phyloP scores from a whole-genome alignment of 2,329 filamentous ascomycete genomes.

The Claviceps sp. region DNA sequence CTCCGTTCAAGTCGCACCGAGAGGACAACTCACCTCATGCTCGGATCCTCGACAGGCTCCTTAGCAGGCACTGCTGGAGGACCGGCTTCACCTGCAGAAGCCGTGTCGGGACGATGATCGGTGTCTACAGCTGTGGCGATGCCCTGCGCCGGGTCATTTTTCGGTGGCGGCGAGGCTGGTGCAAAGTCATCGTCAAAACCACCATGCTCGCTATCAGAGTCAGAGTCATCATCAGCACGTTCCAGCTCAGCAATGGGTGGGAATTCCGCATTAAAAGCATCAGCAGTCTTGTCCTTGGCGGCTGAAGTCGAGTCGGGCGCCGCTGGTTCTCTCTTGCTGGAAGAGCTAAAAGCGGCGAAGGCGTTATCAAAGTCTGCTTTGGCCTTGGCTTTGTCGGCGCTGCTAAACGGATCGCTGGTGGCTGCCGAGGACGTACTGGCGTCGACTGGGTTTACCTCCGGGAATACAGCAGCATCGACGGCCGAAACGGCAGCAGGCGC shows the following conservation, averaged over 20 bases:
- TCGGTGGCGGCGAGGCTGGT: conserved; percentile 40
- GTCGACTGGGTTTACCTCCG: conserved; percentile 9
- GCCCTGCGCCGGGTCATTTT: conserved; percentile 12
- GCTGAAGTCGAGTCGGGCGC: conserved; percentile 23
- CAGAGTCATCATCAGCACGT: conserved; percentile 69
- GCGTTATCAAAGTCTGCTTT: conserved; percentile 79
- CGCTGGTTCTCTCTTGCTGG: conserved; percentile 33
- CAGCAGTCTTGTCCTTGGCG: conserved; percentile 26
- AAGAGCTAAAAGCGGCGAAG: conserved; percentile 58
- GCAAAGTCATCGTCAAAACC: conserved; percentile 93
- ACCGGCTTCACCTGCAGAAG: neutral
- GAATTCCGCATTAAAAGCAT: conserved; percentile 63
- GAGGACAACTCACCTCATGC: conserved; percentile 13
- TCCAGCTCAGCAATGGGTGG: conserved; percentile 85
- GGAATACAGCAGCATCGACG: conserved; percentile 4
- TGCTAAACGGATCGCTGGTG: conserved; percentile 35
- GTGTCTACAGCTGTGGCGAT: neutral
- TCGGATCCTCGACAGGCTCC: conserved; percentile 12
- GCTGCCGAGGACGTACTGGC: conserved; percentile 7
- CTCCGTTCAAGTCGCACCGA: no score
- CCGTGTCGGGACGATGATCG: conserved; percentile 3
- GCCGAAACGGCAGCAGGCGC: conserved; percentile 10
- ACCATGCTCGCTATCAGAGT: conserved; percentile 62
- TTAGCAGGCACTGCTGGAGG: conserved; percentile 13
- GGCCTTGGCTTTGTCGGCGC: conserved; percentile 42